These are phyloP conservation scores for Candida glucosophila DNA, from an alignment of 1,139 yeast genomes.

Conservation along the genomic window DNA sequence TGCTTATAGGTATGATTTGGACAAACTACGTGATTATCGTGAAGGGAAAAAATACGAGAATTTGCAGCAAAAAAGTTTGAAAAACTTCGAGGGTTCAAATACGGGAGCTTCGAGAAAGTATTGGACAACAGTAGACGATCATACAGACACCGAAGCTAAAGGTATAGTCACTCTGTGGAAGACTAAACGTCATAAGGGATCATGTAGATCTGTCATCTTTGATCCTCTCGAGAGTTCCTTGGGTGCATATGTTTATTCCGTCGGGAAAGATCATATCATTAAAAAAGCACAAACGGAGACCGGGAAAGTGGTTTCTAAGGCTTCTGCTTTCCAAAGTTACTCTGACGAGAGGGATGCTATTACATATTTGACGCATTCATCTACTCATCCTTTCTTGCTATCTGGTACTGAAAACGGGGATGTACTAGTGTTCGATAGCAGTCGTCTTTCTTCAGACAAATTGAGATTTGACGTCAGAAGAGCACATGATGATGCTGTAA, in stretches of 20 bases:
- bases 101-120: conserved; percentile 27
- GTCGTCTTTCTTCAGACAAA: conserved; percentile 30
- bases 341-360: conserved; percentile 25
- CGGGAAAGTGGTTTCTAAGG: conserved; percentile 68
- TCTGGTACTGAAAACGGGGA: conserved; percentile 79
- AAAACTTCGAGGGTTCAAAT: conserved; percentile 13
- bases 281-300: conserved; percentile 66
- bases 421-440: conserved; percentile 53
- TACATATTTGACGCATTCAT: conserved; percentile 57
- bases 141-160: conserved; percentile 18
- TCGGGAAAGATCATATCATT: conserved; percentile 73
- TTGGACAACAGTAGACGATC: conserved; percentile 41
- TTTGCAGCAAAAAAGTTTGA: conserved; percentile 18
- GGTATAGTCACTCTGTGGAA: conserved; percentile 53
- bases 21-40: conserved; percentile 27
- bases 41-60: conserved; percentile 13
- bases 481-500: conserved; percentile 71
- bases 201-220: conserved; percentile 69
- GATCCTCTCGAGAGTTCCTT: conserved; percentile 40
- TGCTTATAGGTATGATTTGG: conserved; percentile 47
- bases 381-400: conserved; percentile 56
- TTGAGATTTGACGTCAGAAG: conserved; percentile 35
- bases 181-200: conserved; percentile 84
- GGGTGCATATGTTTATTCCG: conserved; percentile 53
- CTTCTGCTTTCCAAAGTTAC: conserved; percentile 18